Evolutionary conservation across 352 stramenopile species (phyloP).

Genomic region (Phytophthora aleatoria): DNA sequence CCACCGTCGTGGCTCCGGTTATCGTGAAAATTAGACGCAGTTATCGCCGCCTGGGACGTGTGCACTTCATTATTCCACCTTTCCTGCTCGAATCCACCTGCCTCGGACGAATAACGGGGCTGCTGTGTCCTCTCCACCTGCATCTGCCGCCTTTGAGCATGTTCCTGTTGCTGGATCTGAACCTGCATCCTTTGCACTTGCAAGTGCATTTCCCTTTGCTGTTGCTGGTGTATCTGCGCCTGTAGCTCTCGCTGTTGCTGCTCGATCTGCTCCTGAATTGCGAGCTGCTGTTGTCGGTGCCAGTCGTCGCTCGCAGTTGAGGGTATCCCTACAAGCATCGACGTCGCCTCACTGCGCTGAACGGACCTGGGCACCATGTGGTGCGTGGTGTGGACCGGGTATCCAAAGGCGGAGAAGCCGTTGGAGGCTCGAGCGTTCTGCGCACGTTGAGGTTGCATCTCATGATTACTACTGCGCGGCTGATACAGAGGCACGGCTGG

Average conservation of each 20-base stretch:
- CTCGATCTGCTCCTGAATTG: slow-evolving; percentile 31
- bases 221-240: slow-evolving; percentile 22
- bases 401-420: slow-evolving; percentile 7
- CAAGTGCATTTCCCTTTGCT: slow-evolving; percentile 13
- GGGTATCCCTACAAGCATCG: slow-evolving; percentile 19
- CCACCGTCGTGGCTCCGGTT: background rate
- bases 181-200: slow-evolving; percentile 18
- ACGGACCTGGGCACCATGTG: slow-evolving; percentile 11
- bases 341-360: slow-evolving; percentile 12
- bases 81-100: slow-evolving; percentile 2
- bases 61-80: slow-evolving; percentile 8
- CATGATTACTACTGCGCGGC: background rate
- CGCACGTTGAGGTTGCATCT: slow-evolving; percentile 11
- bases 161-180: slow-evolving; percentile 28
- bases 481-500: slow-evolving; percentile 5
- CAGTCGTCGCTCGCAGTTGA: slow-evolving; percentile 27
- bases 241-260: slow-evolving; percentile 17
- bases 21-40: background rate
- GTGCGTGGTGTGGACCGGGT: slow-evolving; percentile 10
- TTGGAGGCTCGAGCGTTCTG: slow-evolving; percentile 2
- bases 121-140: slow-evolving; percentile 21
- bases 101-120: slow-evolving; percentile 2
- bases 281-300: slow-evolving; percentile 27
- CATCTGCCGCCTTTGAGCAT: slow-evolving; percentile 12
- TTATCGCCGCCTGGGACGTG: background rate